Percentiles rank a stretch among this genome's conserved stretches.
Evolutionary conservation across 805 yeast species (phyloP).

Genomic region (Spencermartinsiella europaea): DNA sequence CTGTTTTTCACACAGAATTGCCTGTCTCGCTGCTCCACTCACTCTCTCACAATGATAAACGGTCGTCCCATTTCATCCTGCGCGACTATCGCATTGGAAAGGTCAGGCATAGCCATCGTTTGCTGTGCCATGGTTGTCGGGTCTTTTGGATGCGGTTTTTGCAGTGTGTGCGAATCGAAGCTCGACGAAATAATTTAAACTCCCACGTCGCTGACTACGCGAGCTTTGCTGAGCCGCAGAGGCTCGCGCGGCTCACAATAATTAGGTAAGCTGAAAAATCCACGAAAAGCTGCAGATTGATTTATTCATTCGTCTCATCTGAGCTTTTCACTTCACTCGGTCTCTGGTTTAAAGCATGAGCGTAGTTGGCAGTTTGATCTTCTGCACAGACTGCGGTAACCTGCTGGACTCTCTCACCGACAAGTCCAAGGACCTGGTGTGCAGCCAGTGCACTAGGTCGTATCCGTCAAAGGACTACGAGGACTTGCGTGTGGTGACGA

Average conservation of each 20-base stretch:
- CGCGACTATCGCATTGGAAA: constrained; percentile 97
- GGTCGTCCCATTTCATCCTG: constrained; percentile 99
- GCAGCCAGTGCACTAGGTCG: constrained; percentile 47
- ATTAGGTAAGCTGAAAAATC: no score
- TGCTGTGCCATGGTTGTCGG: constrained; percentile 17
- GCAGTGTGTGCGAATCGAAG: no score
- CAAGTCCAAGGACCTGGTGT: constrained; percentile 43
- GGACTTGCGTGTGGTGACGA: constrained; percentile 45
- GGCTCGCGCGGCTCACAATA: no score
- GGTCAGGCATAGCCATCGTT: constrained; percentile 62
- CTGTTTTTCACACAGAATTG: neutral
- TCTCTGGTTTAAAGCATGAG: no score
- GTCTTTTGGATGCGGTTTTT: no score
- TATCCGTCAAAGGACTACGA: constrained; percentile 32
- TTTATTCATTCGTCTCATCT: neutral
- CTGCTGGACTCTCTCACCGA: constrained; percentile 65
- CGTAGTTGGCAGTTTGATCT: constrained; percentile 90
- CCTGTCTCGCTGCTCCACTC: constrained; percentile 30
- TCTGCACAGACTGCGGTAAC: constrained; percentile 91
- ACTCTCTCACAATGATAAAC: constrained; percentile 91
- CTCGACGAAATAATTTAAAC: no score
- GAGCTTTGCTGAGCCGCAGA: no score
- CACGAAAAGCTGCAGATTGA: neutral
- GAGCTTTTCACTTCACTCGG: no score
- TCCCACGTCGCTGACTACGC: no score